Conservation (phyloP, 140 eudicot genomes). For the Flaveria floridana region DNA sequence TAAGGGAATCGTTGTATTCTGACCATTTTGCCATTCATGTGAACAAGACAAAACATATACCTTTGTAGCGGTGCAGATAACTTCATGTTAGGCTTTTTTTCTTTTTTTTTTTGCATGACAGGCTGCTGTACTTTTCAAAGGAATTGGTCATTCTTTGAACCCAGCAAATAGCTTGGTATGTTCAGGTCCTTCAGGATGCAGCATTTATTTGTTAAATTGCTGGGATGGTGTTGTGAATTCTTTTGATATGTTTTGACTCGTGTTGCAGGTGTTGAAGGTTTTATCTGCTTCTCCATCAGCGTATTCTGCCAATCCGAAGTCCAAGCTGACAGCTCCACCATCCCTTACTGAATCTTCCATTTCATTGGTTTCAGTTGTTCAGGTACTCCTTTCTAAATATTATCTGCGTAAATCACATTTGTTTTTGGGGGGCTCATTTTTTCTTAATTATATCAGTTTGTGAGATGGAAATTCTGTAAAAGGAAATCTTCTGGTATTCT, state of each 20-base stretch:
- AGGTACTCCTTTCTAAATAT: constrained; percentile 43
- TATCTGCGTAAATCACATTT: neutral
- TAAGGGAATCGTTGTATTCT: neutral
- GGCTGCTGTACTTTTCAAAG: constrained; percentile 91
- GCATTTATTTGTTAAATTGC: neutral
- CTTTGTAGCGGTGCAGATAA: neutral
- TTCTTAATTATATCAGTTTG: neutral
- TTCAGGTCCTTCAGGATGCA: constrained; percentile 18
- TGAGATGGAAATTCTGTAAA: neutral
- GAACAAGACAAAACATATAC: neutral
- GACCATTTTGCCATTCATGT: neutral
- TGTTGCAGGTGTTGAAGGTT: constrained; percentile 71
- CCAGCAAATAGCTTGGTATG: constrained; percentile 82
- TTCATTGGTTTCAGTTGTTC: constrained; percentile 86
- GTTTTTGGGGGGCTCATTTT: neutral
- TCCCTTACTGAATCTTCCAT: constrained; percentile 68
- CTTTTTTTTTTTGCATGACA: constrained; percentile 32
- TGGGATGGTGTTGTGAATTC: constrained; percentile 9
- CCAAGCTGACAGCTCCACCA: constrained; percentile 77
- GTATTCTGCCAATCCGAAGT: constrained; percentile 77
- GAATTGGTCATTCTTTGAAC: constrained; percentile 76
- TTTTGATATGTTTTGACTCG: neutral
- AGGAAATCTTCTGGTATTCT: no score
- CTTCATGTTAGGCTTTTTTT: constrained; percentile 15
- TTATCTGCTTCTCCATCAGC: constrained; percentile 87